These are phyloP conservation scores for Phytophthora ramorum DNA, from an alignment of 352 stramenopile species.

Conservation along the genomic window DNA sequence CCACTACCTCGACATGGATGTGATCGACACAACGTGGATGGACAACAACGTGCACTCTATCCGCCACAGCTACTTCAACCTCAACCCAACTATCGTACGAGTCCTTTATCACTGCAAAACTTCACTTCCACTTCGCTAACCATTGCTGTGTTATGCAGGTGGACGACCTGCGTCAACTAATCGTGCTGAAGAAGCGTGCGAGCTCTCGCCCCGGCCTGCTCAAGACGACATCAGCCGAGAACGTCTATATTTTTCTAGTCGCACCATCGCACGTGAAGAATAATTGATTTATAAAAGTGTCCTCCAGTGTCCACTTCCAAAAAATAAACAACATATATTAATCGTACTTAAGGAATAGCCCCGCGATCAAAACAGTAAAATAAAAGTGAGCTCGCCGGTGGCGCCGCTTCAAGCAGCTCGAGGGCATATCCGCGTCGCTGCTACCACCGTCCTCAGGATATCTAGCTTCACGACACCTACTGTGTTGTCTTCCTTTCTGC, in stretches of 20 bases:
- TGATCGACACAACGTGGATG: constrained; percentile 91
- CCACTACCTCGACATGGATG: constrained; percentile 83
- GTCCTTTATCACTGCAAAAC: too few species aligned
- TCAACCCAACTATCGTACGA: constrained; percentile 74
- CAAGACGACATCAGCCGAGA: constrained; percentile 60
- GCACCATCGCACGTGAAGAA: constrained; percentile 74
- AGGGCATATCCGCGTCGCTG: constrained; percentile 1
- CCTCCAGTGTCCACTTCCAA: constrained; percentile 3
- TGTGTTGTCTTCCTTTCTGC: neutral
- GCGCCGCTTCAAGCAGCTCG: constrained; percentile 32
- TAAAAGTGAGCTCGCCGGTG: neutral
- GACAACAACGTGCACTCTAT: constrained; percentile 88
- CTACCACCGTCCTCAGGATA: neutral
- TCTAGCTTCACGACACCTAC: neutral
- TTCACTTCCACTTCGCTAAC: too few species aligned
- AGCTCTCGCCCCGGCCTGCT: constrained; percentile 56
- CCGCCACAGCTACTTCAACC: constrained; percentile 88
- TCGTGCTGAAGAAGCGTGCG: constrained; percentile 65
- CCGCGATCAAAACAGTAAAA: neutral
- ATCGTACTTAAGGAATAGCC: constrained; percentile 11
- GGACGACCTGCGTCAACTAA: constrained; percentile 71
- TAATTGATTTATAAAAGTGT: constrained; percentile 38
- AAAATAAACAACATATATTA: neutral
- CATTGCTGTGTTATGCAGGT: neutral
- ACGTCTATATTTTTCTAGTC: constrained; percentile 82